Evolutionary conservation across 1,139 yeast species (phyloP), one percentile per base, ranked within the genome.

Genomic region (Taphrina wiesneri): DNA sequence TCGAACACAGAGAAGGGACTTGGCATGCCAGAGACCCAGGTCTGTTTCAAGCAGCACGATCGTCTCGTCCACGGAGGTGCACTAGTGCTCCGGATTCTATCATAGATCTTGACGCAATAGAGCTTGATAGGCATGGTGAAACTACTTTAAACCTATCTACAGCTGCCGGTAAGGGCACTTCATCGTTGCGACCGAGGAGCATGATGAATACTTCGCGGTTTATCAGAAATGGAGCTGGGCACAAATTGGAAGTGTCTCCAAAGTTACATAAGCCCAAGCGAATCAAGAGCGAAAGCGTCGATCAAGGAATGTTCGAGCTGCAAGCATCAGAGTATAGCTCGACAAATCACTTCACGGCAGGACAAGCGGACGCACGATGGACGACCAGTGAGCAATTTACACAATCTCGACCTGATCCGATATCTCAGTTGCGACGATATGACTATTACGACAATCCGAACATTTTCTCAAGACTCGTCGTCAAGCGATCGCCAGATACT

Each of bases 211-310:
- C 36, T 11, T 26, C 34, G 17, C 25, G 11, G 21, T 49, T 11
- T n/a, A 49, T 49, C 11, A 19, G 54, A 17, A 49, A 49, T 28
- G 54, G 54, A 13, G 54, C 54, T 6, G 54, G 54, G 2, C 54
- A 34, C 6, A 49, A 28, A 26, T 6, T 5, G 17, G 36, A 49
- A 45, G 13, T n/a, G n/a, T 19, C 26, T 7, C 28, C 49, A 2
- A 23, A 45, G 26, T 7, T 6, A 5, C 49, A 21, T 9, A 45
- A 45, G 28, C 3, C 15, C 28, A 45, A 45, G 28, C 6, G 17
- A 15, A 15, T 5, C 45, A 17, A 15, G n/a, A 39, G n/a, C 6
- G 45, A 39, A 39, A 39, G 45, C 15, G 17, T 39, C 45, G 6
- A 15, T 39, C 5, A 39, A n/a, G 43, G 6, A 39, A 3, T 15